Base-by-base conservation (phyloP, 176 grass and related monocot genomes). In the Otatea glauca region DNA sequence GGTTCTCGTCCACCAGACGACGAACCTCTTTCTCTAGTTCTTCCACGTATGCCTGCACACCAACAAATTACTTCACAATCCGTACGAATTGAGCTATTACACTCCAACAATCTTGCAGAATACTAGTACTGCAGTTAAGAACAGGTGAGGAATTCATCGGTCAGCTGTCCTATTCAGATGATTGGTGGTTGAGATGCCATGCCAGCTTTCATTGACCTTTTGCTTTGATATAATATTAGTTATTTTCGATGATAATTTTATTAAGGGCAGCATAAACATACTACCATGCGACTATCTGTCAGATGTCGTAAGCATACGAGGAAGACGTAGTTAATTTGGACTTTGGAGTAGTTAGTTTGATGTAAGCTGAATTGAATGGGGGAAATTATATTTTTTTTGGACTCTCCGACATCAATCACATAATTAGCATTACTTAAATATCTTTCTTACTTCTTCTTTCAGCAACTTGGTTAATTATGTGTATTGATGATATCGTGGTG, bases 11-110 rank as follows among this genome's bases (percentile, higher is more conserved):
- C 34, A 91, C 89, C 6, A 91, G 69, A 27, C 89, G 85, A 0
- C 85, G 84, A 80, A 87, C 89, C 68, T 87, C 89, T 41, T 83
- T 90, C 50, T 90, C 89, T 1, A 91, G 60, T 37, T 91, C 86
- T 43, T 91, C 89, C 4, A 91, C 89, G 5, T 91, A 91, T 37
- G 89, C 89, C 89, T 91, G 75, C 50, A 74, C 37, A 37, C 2
- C 16, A 85, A 24, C 13, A 64, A 45, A 2, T 10, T 51, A 38
- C 49, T 42, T 29, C 25, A 34, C 34, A 67, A 13, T 55, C 1
- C 4, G 15, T 77, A 66, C 7, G 15, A 59, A 15, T 25, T 65
- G 51, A 42, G 35, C 20, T 79, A 47, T 79, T 65, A 65, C 66
- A 43, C 25, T 21, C 29, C 6, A 59, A 76, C 42, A 43, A 43